A percentile compares a stretch with the other conserved stretches of the same genome.
Conservation (phyloP, 176 grass and related monocot genomes). For the Phragmites australis region DNA sequence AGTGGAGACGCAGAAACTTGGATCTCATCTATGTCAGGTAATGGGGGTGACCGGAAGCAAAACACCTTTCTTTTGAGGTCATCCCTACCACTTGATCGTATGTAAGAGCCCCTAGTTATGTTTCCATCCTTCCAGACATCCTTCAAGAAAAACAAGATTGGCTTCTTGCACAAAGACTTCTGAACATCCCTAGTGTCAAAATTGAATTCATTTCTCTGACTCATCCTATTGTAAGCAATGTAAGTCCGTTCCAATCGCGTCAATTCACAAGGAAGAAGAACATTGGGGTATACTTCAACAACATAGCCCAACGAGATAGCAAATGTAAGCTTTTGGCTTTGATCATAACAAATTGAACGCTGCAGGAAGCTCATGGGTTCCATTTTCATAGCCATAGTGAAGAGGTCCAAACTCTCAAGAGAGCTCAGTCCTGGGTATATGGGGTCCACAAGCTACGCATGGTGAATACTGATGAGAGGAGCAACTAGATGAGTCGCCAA, state of each 20-base stretch:
- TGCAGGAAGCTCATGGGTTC: slow-evolving; percentile 88
- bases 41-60: slow-evolving; percentile 74
- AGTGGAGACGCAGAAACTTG: slow-evolving; percentile 68
- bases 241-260: slow-evolving; percentile 80
- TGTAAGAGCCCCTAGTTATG: slow-evolving; percentile 65
- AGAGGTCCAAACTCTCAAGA: slow-evolving; percentile 86
- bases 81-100: slow-evolving; percentile 56
- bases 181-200: slow-evolving; percentile 90
- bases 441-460: slow-evolving; percentile 83
- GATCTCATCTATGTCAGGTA: slow-evolving; percentile 74
- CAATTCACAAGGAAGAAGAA: slow-evolving; percentile 76
- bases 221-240: slow-evolving; percentile 72
- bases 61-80: slow-evolving; percentile 92
- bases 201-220: slow-evolving; percentile 74
- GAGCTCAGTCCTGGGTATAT: slow-evolving; percentile 78
- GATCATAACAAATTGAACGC: slow-evolving; percentile 78
- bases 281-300: slow-evolving; percentile 84
- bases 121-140: slow-evolving; percentile 74
- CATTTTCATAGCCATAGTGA: slow-evolving; percentile 86
- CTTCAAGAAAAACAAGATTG: slow-evolving; percentile 71
- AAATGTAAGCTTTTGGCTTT: slow-evolving; percentile 65
- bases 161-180: slow-evolving; percentile 90
- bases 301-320: slow-evolving; percentile 82
- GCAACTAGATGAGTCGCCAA: slow-evolving; percentile 88
- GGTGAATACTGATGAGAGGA: slow-evolving; percentile 91